These are phyloP conservation scores for Saccharomycopsis phalli DNA, from an alignment of 1,139 yeast species.

Conservation along the genomic window DNA sequence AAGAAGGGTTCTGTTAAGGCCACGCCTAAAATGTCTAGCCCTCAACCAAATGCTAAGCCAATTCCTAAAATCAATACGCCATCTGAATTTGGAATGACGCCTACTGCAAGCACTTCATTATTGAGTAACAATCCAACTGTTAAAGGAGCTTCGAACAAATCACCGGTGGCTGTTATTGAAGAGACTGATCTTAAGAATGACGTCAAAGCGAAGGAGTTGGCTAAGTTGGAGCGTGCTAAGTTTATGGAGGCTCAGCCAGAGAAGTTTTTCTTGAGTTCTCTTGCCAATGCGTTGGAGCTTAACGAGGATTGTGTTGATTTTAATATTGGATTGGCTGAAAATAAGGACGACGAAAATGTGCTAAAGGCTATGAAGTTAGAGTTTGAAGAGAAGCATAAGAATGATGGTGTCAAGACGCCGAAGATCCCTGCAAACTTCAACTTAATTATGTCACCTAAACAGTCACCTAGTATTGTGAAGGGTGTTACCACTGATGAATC, in stretches of 20 bases:
- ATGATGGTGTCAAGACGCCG: slow-evolving; percentile 6
- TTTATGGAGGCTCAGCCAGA: slow-evolving; percentile 11
- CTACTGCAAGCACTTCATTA: slow-evolving; percentile 11
- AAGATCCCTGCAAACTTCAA: background rate
- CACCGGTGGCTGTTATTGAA: slow-evolving; percentile 10
- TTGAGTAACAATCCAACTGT: background rate
- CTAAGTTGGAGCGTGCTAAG: slow-evolving; percentile 9
- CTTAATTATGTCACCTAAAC: slow-evolving; percentile 15
- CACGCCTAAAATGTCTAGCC: slow-evolving; percentile 12
- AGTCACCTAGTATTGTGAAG: slow-evolving; percentile 5
- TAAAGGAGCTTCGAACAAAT: background rate
- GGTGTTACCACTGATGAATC: slow-evolving; percentile 13
- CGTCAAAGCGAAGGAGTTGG: slow-evolving; percentile 4
- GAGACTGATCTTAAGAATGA: slow-evolving; percentile 10
- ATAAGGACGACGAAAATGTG: slow-evolving; percentile 9
- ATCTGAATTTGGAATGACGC: slow-evolving; percentile 15
- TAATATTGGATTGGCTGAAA: slow-evolving; percentile 8
- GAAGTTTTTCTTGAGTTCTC: slow-evolving; percentile 16
- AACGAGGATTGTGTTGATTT: slow-evolving; percentile 13
- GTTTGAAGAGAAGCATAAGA: slow-evolving; percentile 4
- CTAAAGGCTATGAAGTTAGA: slow-evolving; percentile 2
- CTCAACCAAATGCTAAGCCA: slow-evolving; percentile 11
- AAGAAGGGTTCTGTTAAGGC: slow-evolving; percentile 7
- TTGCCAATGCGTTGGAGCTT: slow-evolving; percentile 17
- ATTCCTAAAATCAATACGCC: slow-evolving; percentile 18